phyloP scores from a whole-genome alignment of 306 rosid genomes.

The Prunus armeniaca region DNA sequence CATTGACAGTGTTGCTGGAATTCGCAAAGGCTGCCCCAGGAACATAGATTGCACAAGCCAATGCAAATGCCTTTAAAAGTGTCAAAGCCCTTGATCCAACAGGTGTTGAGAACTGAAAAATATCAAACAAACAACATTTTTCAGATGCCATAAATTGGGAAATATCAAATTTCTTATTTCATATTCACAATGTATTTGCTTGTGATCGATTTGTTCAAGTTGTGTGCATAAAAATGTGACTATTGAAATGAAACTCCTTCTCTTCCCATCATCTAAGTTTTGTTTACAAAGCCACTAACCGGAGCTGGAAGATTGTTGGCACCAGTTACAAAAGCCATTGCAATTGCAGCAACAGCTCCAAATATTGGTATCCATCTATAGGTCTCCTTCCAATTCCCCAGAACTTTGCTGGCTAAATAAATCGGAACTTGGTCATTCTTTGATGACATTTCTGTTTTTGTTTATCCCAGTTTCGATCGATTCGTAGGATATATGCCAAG shows the following conservation, averaged over 20 bases:
- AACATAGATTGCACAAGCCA: conserved; percentile 21
- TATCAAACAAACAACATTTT: neutral
- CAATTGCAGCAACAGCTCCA: conserved; percentile 25
- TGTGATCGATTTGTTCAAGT: too few relatives aligned
- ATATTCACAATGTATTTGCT: neutral
- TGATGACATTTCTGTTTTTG: neutral
- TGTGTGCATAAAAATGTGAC: neutral
- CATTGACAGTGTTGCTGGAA: conserved; percentile 3
- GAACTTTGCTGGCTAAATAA: conserved; percentile 4
- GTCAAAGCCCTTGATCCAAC: conserved; percentile 24
- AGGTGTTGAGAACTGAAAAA: conserved; percentile 21
- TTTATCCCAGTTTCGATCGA: neutral
- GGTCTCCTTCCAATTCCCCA: conserved; percentile 26
- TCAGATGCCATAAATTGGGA: neutral
- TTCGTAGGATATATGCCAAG: neutral
- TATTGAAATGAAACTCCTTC: neutral
- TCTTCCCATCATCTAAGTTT: neutral
- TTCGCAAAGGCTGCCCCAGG: conserved; percentile 25
- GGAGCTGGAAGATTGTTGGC: conserved; percentile 34
- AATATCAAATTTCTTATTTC: neutral
- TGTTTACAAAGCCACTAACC: conserved; percentile 10
- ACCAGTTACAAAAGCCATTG: conserved; percentile 21
- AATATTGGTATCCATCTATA: conserved; percentile 30
- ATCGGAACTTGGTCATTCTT: conserved; percentile 2
- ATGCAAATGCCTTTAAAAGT: conserved; percentile 15